Evolutionary conservation across 306 rosid species (phyloP).

Genomic region (Rosa lucieae): DNA sequence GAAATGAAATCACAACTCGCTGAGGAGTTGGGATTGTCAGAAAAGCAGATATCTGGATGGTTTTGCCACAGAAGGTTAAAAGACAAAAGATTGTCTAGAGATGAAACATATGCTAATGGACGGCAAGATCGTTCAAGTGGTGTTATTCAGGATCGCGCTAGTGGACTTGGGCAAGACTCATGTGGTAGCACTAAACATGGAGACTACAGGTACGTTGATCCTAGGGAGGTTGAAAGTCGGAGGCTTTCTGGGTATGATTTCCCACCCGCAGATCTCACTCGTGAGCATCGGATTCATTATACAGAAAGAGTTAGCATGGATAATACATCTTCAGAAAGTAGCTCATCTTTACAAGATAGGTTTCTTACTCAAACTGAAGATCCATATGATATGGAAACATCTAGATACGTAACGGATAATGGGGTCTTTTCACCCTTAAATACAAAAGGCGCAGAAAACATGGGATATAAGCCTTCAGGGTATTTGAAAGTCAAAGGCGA

Average conservation of each 20-base stretch:
- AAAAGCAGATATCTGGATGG: conserved; percentile 98
- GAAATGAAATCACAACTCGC: conserved; percentile 77
- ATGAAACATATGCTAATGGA: conserved; percentile 62
- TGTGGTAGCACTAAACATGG: conserved; percentile 96
- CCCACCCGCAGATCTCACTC: conserved; percentile 46
- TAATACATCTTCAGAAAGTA: conserved; percentile 88
- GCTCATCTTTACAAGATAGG: conserved; percentile 72
- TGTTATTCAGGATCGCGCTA: conserved; percentile 83
- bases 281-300: conserved; percentile 45
- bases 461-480: conserved; percentile 87
- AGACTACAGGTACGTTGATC: conserved; percentile 72
- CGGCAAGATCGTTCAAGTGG: conserved; percentile 94
- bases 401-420: conserved; percentile 52
- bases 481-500: conserved; percentile 96
- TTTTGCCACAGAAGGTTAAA: conserved; percentile 98
- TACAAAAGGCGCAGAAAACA: conserved; percentile 46
- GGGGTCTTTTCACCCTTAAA: conserved; percentile 59
- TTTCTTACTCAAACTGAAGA: conserved; percentile 60
- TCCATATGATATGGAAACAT: conserved; percentile 59
- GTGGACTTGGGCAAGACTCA: conserved; percentile 96
- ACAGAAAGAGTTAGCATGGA: conserved; percentile 56
- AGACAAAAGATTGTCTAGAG: conserved; percentile 69
- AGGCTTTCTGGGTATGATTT: conserved; percentile 63
- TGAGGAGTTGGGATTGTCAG: conserved; percentile 73
- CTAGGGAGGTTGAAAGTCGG: conserved; percentile 90